Evolutionary conservation across 108 stramenopile genomes (phyloP).

Genomic region (Cyclostephanos tholiformis): DNA sequence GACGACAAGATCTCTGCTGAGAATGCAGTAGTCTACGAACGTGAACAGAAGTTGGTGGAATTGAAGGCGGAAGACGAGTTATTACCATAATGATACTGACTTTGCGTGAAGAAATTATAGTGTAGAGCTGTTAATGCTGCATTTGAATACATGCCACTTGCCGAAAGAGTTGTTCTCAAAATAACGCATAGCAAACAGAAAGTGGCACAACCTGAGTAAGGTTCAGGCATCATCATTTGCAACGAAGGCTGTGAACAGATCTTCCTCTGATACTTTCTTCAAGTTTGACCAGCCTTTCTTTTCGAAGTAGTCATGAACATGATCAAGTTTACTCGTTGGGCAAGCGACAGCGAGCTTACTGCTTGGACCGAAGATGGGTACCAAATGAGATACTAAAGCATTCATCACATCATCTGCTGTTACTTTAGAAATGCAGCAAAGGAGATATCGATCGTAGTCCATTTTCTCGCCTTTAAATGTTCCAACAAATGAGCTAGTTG

Average conservation of each 20-base stretch:
- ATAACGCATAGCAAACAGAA: no score
- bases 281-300: conserved; percentile 45
- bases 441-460: conserved; percentile 39
- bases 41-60: no score
- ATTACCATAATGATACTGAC: no score
- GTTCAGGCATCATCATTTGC: conserved; percentile 29
- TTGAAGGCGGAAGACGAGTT: no score
- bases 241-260: conserved; percentile 39
- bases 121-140: no score
- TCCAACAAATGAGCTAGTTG: conserved; percentile 38
- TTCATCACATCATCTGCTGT: conserved; percentile 37
- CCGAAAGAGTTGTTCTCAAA: no score
- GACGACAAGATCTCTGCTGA: no score
- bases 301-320: conserved; percentile 39
- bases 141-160: no score
- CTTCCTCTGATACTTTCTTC: conserved; percentile 48
- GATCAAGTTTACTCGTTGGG: conserved; percentile 48
- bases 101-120: no score
- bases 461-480: conserved; percentile 43
- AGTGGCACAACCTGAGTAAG: conserved; percentile 36
- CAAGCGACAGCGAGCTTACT: conserved; percentile 42
- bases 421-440: conserved; percentile 31
- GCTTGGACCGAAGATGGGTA: conserved; percentile 44
- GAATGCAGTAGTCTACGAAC: no score
- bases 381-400: conserved; percentile 38